Evolutionary conservation across 805 yeast genomes (phyloP).

Genomic region (Candida dajiaensis): DNA sequence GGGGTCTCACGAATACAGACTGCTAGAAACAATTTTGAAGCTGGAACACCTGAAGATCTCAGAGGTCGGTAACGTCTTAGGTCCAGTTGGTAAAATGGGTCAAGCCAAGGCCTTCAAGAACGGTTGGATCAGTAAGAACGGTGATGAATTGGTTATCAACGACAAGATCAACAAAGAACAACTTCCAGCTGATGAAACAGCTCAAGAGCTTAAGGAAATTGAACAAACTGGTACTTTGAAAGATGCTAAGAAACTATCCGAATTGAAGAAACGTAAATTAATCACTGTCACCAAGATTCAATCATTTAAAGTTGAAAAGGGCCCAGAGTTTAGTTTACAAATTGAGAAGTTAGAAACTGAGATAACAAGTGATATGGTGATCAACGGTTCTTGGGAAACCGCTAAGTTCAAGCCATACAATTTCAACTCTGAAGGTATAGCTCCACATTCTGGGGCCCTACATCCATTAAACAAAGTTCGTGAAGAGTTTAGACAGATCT

Average conservation of each 20-base stretch:
- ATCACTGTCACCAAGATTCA: constrained; percentile 63
- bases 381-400: constrained; percentile 73
- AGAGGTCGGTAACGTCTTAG: constrained; percentile 69
- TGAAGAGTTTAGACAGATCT: constrained; percentile 96
- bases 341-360: constrained; percentile 86
- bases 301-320: constrained; percentile 74
- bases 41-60: constrained; percentile 77
- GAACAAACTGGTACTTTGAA: constrained; percentile 46
- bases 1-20: constrained; percentile 89
- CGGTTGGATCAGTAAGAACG: constrained; percentile 91
- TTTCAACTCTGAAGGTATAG: constrained; percentile 90
- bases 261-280: constrained; percentile 92
- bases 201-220: constrained; percentile 54
- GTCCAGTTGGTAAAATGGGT: constrained; percentile 83
- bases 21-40: constrained; percentile 68
- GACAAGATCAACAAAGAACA: constrained; percentile 39
- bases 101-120: constrained; percentile 97
- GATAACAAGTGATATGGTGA: constrained; percentile 88
- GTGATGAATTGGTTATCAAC: constrained; percentile 64
- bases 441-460: constrained; percentile 83
- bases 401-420: constrained; percentile 91
- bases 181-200: constrained; percentile 63
- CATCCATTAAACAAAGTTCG: constrained; percentile 96
- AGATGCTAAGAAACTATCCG: constrained; percentile 65
- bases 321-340: constrained; percentile 75